Evolutionary conservation across 805 yeast species (phyloP).

Genomic region (Soucietia sequanensis): DNA sequence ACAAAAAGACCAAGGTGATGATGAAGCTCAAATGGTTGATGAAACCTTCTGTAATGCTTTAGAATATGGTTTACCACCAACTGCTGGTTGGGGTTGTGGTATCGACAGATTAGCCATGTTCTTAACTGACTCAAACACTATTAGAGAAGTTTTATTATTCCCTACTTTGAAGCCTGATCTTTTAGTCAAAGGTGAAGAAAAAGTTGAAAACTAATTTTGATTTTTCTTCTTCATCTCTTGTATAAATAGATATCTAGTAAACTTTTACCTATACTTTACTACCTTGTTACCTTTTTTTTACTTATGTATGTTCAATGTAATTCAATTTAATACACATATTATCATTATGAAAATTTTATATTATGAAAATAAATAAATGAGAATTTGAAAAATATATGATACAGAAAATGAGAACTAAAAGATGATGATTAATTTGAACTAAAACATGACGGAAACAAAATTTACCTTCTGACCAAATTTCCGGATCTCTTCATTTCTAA

Average conservation of each 20-base stretch:
- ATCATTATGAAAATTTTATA: neutral
- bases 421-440: too few relatives aligned
- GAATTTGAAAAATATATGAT: too few relatives aligned
- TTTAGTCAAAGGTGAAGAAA: conserved; percentile 36
- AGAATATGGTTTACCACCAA: conserved; percentile 98
- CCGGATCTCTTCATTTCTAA: conserved; percentile 84
- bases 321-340: too few relatives aligned
- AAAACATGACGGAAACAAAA: too few relatives aligned
- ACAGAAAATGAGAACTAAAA: too few relatives aligned
- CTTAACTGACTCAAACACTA: conserved; percentile 92
- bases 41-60: conserved; percentile 97
- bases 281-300: too few relatives aligned
- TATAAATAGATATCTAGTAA: neutral
- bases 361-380: neutral
- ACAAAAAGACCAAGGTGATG: conserved; percentile 98
- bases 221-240: neutral
- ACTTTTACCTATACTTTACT: too few relatives aligned
- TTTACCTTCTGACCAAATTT: conserved; percentile 17
- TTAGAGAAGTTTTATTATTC: conserved; percentile 96
- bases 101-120: conserved; percentile 98
- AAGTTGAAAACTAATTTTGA: conserved; percentile 10
- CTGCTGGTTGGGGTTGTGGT: conserved; percentile 99
- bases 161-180: conserved; percentile 97
- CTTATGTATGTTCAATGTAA: too few relatives aligned
- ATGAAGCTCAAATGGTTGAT: conserved; percentile 95